Percentiles rank a stretch among this genome's conserved stretches.
Evolutionary conservation across 108 stramenopile genomes (phyloP).

Genomic region (Mayamaea pseudoterrestris): DNA sequence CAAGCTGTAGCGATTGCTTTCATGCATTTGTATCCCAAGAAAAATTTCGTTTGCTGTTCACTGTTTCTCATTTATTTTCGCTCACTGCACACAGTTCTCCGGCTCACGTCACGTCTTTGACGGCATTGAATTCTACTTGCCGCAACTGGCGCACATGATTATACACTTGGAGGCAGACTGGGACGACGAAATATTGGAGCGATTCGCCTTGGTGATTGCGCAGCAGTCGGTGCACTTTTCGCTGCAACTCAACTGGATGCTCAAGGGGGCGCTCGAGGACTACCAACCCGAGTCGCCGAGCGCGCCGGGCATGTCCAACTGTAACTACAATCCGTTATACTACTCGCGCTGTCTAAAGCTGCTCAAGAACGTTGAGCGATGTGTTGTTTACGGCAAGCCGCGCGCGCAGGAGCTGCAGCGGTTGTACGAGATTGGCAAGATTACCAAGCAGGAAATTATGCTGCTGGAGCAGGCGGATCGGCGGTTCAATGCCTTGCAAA

Average conservation of each 20-base stretch:
- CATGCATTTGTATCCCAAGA: neutral
- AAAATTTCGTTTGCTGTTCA: neutral
- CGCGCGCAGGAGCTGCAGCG: constrained; percentile 66
- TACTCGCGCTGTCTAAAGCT: constrained; percentile 91
- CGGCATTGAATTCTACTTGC: constrained; percentile 98
- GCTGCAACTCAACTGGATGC: constrained; percentile 93
- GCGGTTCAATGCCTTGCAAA: constrained; percentile 81
- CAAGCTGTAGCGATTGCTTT: no score
- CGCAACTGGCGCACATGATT: constrained; percentile 98
- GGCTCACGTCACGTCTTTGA: constrained; percentile 92
- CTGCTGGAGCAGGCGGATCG: constrained; percentile 86
- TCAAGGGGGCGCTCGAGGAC: constrained; percentile 96
- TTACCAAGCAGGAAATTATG: constrained; percentile 72
- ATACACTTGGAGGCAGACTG: constrained; percentile 95
- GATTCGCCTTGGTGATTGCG: constrained; percentile 89
- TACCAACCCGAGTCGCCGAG: constrained; percentile 83
- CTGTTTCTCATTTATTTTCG: neutral
- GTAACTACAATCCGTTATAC: constrained; percentile 72
- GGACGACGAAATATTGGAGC: constrained; percentile 90
- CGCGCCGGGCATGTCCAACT: constrained; percentile 52
- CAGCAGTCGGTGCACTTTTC: constrained; percentile 97
- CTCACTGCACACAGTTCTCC: constrained; percentile 83
- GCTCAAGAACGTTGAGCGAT: constrained; percentile 85
- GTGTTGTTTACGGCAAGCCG: constrained; percentile 83
- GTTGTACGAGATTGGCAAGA: constrained; percentile 84